Base-by-base conservation (phyloP, 768 basidiomycete genomes). In the Cystofilobasidium ferigula region DNA sequence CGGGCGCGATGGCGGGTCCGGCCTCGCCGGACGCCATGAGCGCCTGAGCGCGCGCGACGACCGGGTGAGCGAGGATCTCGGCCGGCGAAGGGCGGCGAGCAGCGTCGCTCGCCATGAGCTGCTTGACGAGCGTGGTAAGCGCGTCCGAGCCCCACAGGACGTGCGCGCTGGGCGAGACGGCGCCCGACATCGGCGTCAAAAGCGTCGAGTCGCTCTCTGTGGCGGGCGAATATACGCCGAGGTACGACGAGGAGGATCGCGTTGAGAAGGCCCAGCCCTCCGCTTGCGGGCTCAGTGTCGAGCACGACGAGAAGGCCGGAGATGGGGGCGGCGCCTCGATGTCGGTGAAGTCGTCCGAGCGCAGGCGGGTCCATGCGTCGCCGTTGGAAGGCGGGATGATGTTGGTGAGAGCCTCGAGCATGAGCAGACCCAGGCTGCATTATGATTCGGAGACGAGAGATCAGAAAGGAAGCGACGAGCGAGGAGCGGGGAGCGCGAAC, bases 381-480 rank as follows among this genome's bases (percentile, higher is more conserved):
- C 94, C 95, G 80, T 90, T 93, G 72, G 53, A 74, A 12, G 65
- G 95, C 48, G 98, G 89, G 61, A 95, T 83, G 72, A 98, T 91
- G 74, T 98, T 98, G 69, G 89, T 83, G 64, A 92, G 87, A 62
- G 90, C 86, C 81, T 99, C 95, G 62, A 99, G 82, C 78, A 97
- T 85, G 69, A 89, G 88, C 82, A 98, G 88, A 63, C 95, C 95
- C 74, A 99, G 82, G 78, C 93, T 94, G 74, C 18, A 30, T 30
- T 22, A 26, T 7, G 60, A 72, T 48, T 69, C 71, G 68, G 63
- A 56, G 79, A 79, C 76, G 64, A 71, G 22, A 20, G 43, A 20
- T 43, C 45, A n/a, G 53, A 22, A 14, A 35, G 2, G 22, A 3
- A 1, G 20, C 26, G 32, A 14, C 20, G 42, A 28, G 53, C 20